phyloP scores from a whole-genome alignment of 1,139 yeast genomes.

The Scheffersomyces segobiensis region DNA sequence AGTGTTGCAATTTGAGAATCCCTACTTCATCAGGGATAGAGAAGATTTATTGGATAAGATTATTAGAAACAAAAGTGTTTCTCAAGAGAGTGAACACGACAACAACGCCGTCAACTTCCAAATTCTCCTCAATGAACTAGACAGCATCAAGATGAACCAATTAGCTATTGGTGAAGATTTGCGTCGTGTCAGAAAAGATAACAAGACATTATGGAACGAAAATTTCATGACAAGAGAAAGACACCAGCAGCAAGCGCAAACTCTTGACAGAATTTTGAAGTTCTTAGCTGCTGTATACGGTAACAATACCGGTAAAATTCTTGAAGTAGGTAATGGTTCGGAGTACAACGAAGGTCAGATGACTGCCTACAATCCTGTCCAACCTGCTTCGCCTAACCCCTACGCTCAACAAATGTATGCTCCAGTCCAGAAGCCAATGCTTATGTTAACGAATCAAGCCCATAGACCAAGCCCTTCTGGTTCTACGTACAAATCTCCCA shows the following conservation, averaged over 20 bases:
- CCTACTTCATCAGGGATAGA: slow-evolving; percentile 69
- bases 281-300: slow-evolving; percentile 87
- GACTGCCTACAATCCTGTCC: slow-evolving; percentile 17
- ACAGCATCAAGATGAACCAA: slow-evolving; percentile 75
- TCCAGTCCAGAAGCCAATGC: slow-evolving; percentile 35
- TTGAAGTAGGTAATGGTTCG: slow-evolving; percentile 31
- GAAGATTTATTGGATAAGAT: slow-evolving; percentile 77
- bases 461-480: slow-evolving; percentile 20
- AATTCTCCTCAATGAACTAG: slow-evolving; percentile 68
- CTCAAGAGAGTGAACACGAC: slow-evolving; percentile 8
- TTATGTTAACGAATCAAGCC: slow-evolving; percentile 47
- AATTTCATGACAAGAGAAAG: slow-evolving; percentile 80
- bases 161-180: slow-evolving; percentile 80
- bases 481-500: neutral
- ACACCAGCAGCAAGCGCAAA: slow-evolving; percentile 81
- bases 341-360: slow-evolving; percentile 15
- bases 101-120: slow-evolving; percentile 46
- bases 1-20: slow-evolving; percentile 77
- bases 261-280: slow-evolving; percentile 82
- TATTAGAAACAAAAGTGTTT: slow-evolving; percentile 42
- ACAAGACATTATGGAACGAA: slow-evolving; percentile 89
- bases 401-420: slow-evolving; percentile 12
- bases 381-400: slow-evolving; percentile 5
- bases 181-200: slow-evolving; percentile 79
- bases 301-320: slow-evolving; percentile 52